Conservation (phyloP, 306 rosid species). For the Neltuma alba region DNA sequence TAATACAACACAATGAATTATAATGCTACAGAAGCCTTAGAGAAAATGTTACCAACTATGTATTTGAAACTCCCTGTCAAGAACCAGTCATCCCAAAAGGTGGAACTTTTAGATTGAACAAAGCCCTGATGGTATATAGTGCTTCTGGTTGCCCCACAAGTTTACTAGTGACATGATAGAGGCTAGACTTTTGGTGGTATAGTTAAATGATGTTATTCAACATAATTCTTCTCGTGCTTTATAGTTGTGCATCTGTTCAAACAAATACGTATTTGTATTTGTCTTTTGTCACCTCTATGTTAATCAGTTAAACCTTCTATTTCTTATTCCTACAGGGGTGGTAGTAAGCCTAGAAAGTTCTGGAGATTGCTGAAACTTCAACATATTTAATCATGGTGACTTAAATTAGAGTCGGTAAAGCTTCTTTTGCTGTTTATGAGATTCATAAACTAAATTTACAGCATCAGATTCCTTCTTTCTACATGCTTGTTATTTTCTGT, state of each 20-base stretch:
- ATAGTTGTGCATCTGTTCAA: background rate
- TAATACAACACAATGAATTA: background rate
- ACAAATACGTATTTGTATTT: background rate
- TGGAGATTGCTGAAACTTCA: slow-evolving; percentile 33
- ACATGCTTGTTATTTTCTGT: slow-evolving; percentile 15
- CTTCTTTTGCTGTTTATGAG: slow-evolving; percentile 29
- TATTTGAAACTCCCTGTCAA: background rate
- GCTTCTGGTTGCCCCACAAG: slow-evolving; percentile 2
- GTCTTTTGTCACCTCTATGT: slow-evolving; percentile 22
- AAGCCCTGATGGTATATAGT: slow-evolving; percentile 2
- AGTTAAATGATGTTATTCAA: background rate
- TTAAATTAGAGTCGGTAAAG: slow-evolving; percentile 18
- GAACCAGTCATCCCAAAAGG: slow-evolving; percentile 3
- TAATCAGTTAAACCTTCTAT: slow-evolving; percentile 2
- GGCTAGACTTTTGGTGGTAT: background rate
- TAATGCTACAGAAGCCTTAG: background rate
- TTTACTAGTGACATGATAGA: background rate
- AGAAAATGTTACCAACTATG: background rate
- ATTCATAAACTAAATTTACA: slow-evolving; percentile 28
- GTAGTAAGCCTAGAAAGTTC: slow-evolving; percentile 18
- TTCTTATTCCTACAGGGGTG: slow-evolving; percentile 36
- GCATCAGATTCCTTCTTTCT: slow-evolving; percentile 12
- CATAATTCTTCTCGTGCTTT: slow-evolving; percentile 8
- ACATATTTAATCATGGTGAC: slow-evolving; percentile 32
- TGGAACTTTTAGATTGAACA: no score